phyloP scores from a whole-genome alignment of 2,329 filamentous ascomycete species.

The Cladosporium oxysporum region DNA sequence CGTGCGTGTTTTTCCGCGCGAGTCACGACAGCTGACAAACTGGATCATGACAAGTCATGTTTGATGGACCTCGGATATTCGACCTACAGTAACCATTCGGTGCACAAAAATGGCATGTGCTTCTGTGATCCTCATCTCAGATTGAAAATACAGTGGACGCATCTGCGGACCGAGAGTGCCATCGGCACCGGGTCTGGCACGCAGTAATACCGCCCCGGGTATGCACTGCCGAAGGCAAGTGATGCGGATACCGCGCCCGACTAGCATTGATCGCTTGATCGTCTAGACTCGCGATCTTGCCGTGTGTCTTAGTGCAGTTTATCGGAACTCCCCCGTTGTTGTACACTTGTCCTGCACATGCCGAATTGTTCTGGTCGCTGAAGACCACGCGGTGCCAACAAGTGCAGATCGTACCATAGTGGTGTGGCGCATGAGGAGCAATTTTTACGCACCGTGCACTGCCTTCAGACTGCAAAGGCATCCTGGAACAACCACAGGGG shows the following conservation, averaged over 20 bases:
- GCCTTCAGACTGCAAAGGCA: background rate
- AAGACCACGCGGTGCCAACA: background rate
- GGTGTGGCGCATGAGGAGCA: background rate
- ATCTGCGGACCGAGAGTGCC: background rate
- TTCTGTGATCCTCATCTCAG: background rate
- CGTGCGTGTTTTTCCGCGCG: background rate
- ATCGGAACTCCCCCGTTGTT: background rate
- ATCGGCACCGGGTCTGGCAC: background rate
- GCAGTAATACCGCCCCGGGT: background rate
- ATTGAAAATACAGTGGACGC: background rate
- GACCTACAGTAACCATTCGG: background rate
- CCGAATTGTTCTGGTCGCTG: background rate
- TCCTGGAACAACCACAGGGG: background rate
- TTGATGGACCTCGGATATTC: background rate
- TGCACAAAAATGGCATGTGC: background rate
- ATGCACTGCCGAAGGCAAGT: background rate
- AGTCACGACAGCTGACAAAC: constrained; percentile 1
- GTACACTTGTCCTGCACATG: background rate
- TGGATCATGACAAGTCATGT: background rate
- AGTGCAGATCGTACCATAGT: background rate
- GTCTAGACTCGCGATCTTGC: background rate
- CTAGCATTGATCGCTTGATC: background rate
- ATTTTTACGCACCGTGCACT: background rate
- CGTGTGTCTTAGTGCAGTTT: background rate
- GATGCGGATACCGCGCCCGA: background rate